Evolutionary conservation across 768 basidiomycete species (phyloP), one percentile per base, ranked within the genome.

Genomic region (Crassisporium funariophilum): DNA sequence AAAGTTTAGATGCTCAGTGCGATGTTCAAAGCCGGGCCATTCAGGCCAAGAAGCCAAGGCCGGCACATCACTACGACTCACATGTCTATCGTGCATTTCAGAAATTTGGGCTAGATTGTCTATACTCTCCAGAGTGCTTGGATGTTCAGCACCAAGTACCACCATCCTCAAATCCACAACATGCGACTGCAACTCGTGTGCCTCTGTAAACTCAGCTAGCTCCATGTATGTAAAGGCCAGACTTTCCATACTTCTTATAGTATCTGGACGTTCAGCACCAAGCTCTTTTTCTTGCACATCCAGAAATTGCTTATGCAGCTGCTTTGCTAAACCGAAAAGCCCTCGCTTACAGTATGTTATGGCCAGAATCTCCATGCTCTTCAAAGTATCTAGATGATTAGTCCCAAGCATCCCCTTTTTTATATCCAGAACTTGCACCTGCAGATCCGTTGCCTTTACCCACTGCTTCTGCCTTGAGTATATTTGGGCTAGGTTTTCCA

Each of bases 221-320:
- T 29, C 27, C 13, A 7, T 29, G 7, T 13, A 29, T 29, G 27
- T 16, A 33, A 29, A 4, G 17, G 54, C 53, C 29, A 52, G 34
- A 46, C 42, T 49, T 21, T 5, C 12, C 41, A 55, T 55, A 16
- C 12, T 29, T 4, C 1, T 34, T 11, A 55, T 10, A 3, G 51
- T 58, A 27, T 49, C 34, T 17, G 44, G 47, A 25, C 55, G 56
- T 22, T 58, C 40, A 19, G 17, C 4, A 20, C 56, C 56, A 34
- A 50, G 37, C 16, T 41, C 15, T 37, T 25, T n/a, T 23, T 22
- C 47, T 42, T 20, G 34, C 23, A 36, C 10, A 13, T 47, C 34
- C 20, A 54, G 31, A 10, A 54, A 49, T n/a, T 48, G 16, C 10
- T 37, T 21, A 10, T 40, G 24, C 6, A 57, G 27, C 24, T 36